Conservation (phyloP, 768 basidiomycete genomes). For the Guyanaporus albipodus region DNA sequence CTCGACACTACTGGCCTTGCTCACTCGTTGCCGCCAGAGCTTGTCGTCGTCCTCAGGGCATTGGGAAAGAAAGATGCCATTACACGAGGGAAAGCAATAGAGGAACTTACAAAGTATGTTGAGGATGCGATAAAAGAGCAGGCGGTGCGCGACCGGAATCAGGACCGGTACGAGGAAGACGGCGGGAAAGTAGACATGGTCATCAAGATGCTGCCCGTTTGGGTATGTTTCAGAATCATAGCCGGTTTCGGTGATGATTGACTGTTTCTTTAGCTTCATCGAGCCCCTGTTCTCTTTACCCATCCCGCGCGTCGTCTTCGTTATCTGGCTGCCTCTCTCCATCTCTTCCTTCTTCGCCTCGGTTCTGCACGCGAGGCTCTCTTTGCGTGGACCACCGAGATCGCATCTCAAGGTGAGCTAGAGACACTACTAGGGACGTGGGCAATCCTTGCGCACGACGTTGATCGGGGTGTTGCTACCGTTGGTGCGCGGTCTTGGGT, state of each 20-base stretch:
- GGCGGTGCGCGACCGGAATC: slow-evolving; percentile 33
- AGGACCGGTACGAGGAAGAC: slow-evolving; percentile 3
- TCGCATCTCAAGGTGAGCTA: slow-evolving; percentile 44
- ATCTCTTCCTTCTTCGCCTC: slow-evolving; percentile 61
- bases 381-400: slow-evolving; percentile 46
- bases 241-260: slow-evolving; percentile 2
- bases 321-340: slow-evolving; percentile 53
- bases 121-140: slow-evolving; percentile 45
- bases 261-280: slow-evolving; percentile 60
- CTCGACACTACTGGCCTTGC: slow-evolving; percentile 80
- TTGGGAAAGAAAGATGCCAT: slow-evolving; percentile 88
- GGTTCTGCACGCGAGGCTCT: slow-evolving; percentile 45
- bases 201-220: slow-evolving; percentile 77
- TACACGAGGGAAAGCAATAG: slow-evolving; percentile 80
- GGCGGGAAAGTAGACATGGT: slow-evolving; percentile 28
- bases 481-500: slow-evolving; percentile 55
- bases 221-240: slow-evolving; percentile 54
- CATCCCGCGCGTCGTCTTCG: slow-evolving; percentile 79
- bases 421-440: slow-evolving; percentile 68
- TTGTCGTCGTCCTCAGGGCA: slow-evolving; percentile 75
- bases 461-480: slow-evolving; percentile 57
- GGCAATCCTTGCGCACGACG: slow-evolving; percentile 67
- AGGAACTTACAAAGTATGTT: slow-evolving; percentile 74
- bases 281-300: slow-evolving; percentile 75
- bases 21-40: slow-evolving; percentile 68